phyloP scores from a whole-genome alignment of 2,329 filamentous ascomycete species.

The Plenodomus tracheiphilus region DNA sequence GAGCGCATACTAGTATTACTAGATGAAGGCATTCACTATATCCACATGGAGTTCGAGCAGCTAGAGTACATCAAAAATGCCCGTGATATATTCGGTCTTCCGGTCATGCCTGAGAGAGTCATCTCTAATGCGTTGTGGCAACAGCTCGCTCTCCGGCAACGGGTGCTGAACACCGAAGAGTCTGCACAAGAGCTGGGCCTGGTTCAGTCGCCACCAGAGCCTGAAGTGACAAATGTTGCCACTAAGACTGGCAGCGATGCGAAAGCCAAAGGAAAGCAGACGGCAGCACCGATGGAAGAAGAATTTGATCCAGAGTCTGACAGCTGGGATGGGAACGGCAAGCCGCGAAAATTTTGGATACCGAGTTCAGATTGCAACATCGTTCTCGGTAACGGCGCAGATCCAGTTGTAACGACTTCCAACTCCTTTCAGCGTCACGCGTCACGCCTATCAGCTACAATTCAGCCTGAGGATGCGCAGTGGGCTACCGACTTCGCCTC shows the following conservation, averaged over 20 bases:
- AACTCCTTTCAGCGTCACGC: slow-evolving; percentile 51
- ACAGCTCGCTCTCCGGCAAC: slow-evolving; percentile 60
- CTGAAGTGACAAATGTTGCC: slow-evolving; percentile 17
- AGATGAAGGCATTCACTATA: slow-evolving; percentile 63
- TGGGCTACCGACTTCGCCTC: slow-evolving; percentile 60
- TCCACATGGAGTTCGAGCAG: slow-evolving; percentile 63
- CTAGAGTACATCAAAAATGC: slow-evolving; percentile 58
- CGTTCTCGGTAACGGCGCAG: slow-evolving; percentile 58
- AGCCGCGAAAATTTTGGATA: slow-evolving; percentile 61
- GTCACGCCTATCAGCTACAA: slow-evolving; percentile 53
- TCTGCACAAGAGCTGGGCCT: slow-evolving; percentile 58
- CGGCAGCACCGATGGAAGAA: slow-evolving; percentile 18
- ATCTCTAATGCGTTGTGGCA: slow-evolving; percentile 62
- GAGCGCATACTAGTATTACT: slow-evolving; percentile 59
- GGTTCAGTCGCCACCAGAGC: slow-evolving; percentile 48
- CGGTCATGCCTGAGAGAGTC: slow-evolving; percentile 59
- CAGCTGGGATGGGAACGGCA: slow-evolving; percentile 58
- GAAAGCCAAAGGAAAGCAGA: slow-evolving; percentile 51
- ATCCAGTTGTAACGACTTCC: slow-evolving; percentile 55
- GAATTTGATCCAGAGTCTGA: slow-evolving; percentile 49
- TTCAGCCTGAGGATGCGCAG: slow-evolving; percentile 59
- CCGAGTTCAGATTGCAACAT: slow-evolving; percentile 59
- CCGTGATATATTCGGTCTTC: slow-evolving; percentile 57
- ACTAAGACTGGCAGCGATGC: slow-evolving; percentile 25
- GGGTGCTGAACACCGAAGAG: slow-evolving; percentile 57